Evolutionary conservation across 148 eudicot species (phyloP).

Genomic region (Nyssa sinensis): DNA sequence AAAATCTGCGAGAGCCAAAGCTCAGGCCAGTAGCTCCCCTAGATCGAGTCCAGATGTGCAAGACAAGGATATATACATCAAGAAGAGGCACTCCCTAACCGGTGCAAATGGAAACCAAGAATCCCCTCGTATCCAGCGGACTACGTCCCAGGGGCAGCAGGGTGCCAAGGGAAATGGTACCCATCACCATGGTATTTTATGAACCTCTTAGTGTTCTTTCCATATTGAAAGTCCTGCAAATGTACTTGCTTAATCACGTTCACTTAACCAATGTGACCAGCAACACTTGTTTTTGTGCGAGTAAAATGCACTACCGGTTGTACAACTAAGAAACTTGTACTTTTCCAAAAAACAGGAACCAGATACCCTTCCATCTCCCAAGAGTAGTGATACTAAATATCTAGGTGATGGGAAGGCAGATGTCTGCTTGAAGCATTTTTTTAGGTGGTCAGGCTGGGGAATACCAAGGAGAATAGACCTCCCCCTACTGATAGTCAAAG

Average conservation of each 20-base stretch:
- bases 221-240: not conserved
- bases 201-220: not conserved
- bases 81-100: constrained; percentile 86
- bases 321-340: no score
- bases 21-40: constrained; percentile 61
- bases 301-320: no score
- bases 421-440: no score
- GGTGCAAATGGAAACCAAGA: constrained; percentile 68
- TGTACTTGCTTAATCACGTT: no score
- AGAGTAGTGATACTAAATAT: no score
- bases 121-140: constrained; percentile 70
- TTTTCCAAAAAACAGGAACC: not conserved
- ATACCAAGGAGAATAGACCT: no score
- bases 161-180: constrained; percentile 57
- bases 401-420: no score
- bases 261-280: no score
- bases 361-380: not conserved
- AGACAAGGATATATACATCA: constrained; percentile 52
- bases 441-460: no score
- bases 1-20: constrained; percentile 85
- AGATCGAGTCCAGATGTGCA: constrained; percentile 88
- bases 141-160: constrained; percentile 47
- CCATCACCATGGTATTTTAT: constrained; percentile 55
- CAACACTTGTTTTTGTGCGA: no score
- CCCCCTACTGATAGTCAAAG: no score